phyloP scores from a whole-genome alignment of 106 monocot species.

The Dioscorea dumetorum region DNA sequence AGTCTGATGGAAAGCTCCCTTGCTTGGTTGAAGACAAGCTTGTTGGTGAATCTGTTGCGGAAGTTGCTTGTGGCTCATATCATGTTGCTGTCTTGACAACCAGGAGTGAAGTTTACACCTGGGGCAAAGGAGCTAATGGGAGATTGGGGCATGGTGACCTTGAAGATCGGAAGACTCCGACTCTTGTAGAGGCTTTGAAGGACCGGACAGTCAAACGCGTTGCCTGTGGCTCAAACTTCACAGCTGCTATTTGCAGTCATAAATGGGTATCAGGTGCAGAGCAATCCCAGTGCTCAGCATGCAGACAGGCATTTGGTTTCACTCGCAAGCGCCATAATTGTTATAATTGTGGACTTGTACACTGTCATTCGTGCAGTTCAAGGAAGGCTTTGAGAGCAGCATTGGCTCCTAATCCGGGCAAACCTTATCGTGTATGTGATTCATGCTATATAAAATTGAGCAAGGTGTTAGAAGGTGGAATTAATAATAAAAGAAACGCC shows the following conservation, averaged over 20 bases:
- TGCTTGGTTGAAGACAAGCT: constrained; percentile 82
- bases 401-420: constrained; percentile 67
- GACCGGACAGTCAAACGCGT: constrained; percentile 76
- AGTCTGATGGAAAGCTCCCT: constrained; percentile 81
- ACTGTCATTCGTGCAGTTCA: constrained; percentile 79
- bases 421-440: constrained; percentile 89
- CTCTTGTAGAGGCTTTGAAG: constrained; percentile 86
- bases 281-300: constrained; percentile 75
- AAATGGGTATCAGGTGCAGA: constrained; percentile 90
- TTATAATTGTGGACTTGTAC: constrained; percentile 88
- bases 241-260: constrained; percentile 77
- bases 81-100: constrained; percentile 81
- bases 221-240: constrained; percentile 86
- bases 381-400: constrained; percentile 68
- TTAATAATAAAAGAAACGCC: constrained; percentile 28
- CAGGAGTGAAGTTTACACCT: constrained; percentile 76
- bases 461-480: constrained; percentile 37
- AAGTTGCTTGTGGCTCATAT: constrained; percentile 91
- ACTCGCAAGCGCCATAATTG: constrained; percentile 88
- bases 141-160: constrained; percentile 90
- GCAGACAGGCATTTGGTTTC: constrained; percentile 86
- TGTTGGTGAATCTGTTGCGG: constrained; percentile 46
- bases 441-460: constrained; percentile 65
- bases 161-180: constrained; percentile 82
- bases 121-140: constrained; percentile 97